Evolutionary conservation across 2,329 filamentous ascomycete genomes (phyloP), one percentile per base, ranked within the genome.

Genomic region (Dothideomycetes sp.): DNA sequence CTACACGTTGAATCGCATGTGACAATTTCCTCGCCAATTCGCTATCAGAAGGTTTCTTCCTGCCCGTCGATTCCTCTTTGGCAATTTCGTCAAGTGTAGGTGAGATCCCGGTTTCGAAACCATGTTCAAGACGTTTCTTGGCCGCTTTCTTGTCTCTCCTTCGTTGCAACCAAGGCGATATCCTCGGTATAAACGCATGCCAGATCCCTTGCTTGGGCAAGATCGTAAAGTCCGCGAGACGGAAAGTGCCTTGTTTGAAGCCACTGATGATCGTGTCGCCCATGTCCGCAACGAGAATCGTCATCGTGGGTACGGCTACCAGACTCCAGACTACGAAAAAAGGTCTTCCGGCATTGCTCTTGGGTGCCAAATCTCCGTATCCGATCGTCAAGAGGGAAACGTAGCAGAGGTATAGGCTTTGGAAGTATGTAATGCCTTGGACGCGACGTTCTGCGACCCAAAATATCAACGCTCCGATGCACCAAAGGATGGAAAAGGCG

Each of bases 281-380:
- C 45, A 91, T 82, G 49, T 88, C 83, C 9, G 78, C 82, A 47
- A 93, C 83, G 10, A 95, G 71, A 13, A 94, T 80, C 0, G 88
- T 94, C 73, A 88, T 88, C 2, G 84, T 88, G 0, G 88, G 88
- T 3, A 94, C 70, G 0, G 87, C 86, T 18, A 94, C 71, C 1
- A 95, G 60, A 11, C 80, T 84, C 88, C 88, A 95, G 42, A 94
- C 80, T n/a, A 95, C 84, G 53, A 94, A 95, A 58, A 94, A 94
- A 0, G 84, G 77, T 41, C 84, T 80, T 1, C 84, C 85, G 0
- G 79, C 73, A 48, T 87, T 88, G 2, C 80, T 84, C n/a, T 78
- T 67, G 0, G 86, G 86, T 1, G 79, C 77, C 4, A 81, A 60
- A 49, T 94, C 86, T 3, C 88, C 88, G 51, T 94, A 94, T 1